Percentiles rank a stretch among this genome's conserved stretches.
These are phyloP conservation scores for Schwanniomyces polymorphus DNA, from an alignment of 805 yeast species.

Conservation along the genomic window DNA sequence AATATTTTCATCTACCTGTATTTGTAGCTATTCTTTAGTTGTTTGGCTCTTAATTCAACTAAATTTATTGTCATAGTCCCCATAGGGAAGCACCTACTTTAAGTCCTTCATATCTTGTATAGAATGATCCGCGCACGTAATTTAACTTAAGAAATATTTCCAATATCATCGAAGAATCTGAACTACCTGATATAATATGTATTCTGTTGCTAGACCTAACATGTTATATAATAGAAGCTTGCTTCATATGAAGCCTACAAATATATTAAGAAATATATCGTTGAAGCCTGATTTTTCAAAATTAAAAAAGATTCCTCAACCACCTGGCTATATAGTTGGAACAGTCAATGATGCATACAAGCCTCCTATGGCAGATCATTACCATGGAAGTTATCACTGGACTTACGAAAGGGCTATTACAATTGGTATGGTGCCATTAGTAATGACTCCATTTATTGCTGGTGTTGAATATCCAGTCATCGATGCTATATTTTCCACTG, in stretches of 20 bases:
- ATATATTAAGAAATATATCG: constrained; percentile 14
- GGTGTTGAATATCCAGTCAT: constrained; percentile 69
- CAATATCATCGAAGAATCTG: not conserved
- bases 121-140: not conserved
- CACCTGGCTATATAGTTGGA: constrained; percentile 90
- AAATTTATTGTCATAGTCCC: too few species aligned
- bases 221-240: not conserved
- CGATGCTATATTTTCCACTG: constrained; percentile 69
- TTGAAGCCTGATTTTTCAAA: constrained; percentile 47
- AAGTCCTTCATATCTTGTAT: not conserved
- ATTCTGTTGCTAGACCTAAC: not conserved
- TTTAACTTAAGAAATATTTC: not conserved
- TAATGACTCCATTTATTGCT: constrained; percentile 70
- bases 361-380: constrained; percentile 59
- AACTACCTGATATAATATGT: not conserved
- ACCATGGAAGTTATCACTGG: constrained; percentile 93
- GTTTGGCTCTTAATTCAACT: too few species aligned
- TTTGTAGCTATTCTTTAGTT: not conserved
- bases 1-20: not conserved
- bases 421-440: constrained; percentile 72
- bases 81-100: too few species aligned
- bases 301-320: constrained; percentile 65
- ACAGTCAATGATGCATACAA: constrained; percentile 86
- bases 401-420: constrained; percentile 77
- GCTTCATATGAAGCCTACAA: not conserved